Evolutionary conservation across 768 basidiomycete genomes (phyloP).

Genomic region (Lentinula aciculospora): DNA sequence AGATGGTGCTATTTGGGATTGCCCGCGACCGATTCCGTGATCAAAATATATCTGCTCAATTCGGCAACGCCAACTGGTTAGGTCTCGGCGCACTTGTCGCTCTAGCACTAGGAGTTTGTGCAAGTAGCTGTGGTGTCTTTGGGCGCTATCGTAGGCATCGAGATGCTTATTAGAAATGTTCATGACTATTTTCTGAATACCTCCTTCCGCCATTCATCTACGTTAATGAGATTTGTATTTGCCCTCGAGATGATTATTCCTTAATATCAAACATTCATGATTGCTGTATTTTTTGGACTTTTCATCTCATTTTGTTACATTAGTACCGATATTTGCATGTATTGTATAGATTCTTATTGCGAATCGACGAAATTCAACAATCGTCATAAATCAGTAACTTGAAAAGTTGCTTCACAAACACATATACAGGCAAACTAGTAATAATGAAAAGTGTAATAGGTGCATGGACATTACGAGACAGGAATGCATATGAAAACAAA

Average conservation of each 20-base stretch:
- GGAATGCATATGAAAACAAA: not conserved
- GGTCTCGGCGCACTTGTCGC: conserved; percentile 70
- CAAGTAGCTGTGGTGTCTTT: conserved; percentile 59
- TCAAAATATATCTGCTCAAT: conserved; percentile 42
- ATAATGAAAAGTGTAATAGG: too few species aligned
- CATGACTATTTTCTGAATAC: too few species aligned
- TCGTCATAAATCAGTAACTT: too few species aligned
- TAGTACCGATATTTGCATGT: not conserved
- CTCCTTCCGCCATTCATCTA: too few species aligned
- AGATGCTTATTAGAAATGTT: conserved; percentile 7
- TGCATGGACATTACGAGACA: not conserved
- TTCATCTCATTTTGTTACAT: not conserved
- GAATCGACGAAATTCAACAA: too few species aligned
- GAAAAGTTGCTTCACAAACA: too few species aligned
- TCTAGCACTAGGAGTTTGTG: conserved; percentile 58
- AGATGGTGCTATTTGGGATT: conserved; percentile 77
- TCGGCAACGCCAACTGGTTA: conserved; percentile 82
- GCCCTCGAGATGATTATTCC: too few species aligned
- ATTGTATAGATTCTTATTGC: not conserved
- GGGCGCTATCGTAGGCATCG: conserved; percentile 50
- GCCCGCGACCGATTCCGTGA: conserved; percentile 53
- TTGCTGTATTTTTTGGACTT: not conserved
- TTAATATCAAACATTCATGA: too few species aligned
- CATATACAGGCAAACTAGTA: too few species aligned
- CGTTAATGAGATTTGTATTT: too few species aligned